A percentile compares a stretch with the other conserved stretches of the same genome.
Evolutionary conservation across 441 rosid species (phyloP).

Genomic region (Erysimum cheiri): DNA sequence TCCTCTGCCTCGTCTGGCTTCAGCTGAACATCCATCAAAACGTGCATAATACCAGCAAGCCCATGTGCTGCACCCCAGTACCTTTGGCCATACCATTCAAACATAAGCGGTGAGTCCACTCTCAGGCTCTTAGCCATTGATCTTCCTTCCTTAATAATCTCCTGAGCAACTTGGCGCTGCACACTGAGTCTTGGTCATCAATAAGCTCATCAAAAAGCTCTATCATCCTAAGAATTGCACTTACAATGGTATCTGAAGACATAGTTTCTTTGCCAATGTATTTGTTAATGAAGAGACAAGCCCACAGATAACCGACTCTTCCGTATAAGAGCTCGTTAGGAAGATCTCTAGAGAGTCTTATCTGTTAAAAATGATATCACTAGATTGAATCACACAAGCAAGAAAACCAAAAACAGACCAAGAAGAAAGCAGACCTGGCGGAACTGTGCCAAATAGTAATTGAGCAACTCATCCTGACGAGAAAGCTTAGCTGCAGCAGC

Average conservation of each 20-base stretch:
- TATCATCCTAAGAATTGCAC: slow-evolving; percentile 13
- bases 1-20: slow-evolving; percentile 64
- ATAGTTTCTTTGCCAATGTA: slow-evolving; percentile 54
- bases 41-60: slow-evolving; percentile 69
- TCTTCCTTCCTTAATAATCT: slow-evolving; percentile 57
- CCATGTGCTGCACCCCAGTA: slow-evolving; percentile 83
- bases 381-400: neutral
- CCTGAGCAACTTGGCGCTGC: slow-evolving; percentile 53
- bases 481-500: slow-evolving; percentile 59
- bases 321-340: slow-evolving; percentile 68
- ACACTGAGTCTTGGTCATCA: slow-evolving; percentile 34
- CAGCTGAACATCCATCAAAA: slow-evolving; percentile 63
- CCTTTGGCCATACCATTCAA: slow-evolving; percentile 63
- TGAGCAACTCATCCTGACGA: slow-evolving; percentile 43
- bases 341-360: slow-evolving; percentile 52
- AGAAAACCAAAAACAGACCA: neutral
- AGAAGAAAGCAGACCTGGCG: slow-evolving; percentile 43
- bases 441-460: slow-evolving; percentile 53
- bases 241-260: slow-evolving; percentile 53
- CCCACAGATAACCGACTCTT: slow-evolving; percentile 66
- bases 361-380: slow-evolving; percentile 38
- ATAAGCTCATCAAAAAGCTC: neutral
- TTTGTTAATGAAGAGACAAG: slow-evolving; percentile 62
- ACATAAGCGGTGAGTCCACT: slow-evolving; percentile 64
- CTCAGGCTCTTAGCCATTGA: slow-evolving; percentile 47